phyloP scores from a whole-genome alignment of 345 rosid genomes.

The Cardamine occulta region DNA sequence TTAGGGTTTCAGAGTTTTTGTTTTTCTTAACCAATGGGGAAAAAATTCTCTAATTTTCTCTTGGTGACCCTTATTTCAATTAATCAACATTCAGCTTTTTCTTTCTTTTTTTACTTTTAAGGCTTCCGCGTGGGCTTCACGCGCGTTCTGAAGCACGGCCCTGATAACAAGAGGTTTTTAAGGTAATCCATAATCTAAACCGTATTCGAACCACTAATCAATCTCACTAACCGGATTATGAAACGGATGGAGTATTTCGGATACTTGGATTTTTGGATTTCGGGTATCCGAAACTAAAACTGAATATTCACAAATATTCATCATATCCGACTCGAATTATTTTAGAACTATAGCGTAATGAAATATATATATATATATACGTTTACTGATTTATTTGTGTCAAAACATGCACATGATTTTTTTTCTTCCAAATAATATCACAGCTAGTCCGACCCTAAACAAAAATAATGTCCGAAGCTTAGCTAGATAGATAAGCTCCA shows the following conservation, averaged over 20 bases:
- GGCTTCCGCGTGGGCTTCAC: constrained; percentile 24
- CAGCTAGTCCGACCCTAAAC: no score
- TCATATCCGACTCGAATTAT: no score
- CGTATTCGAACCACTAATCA: constrained; percentile 9
- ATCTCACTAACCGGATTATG: background rate
- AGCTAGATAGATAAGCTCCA: no score
- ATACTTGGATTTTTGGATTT: background rate
- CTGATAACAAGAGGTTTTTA: background rate
- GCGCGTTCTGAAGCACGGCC: constrained; percentile 3
- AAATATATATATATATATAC: no score
- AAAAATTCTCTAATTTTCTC: background rate
- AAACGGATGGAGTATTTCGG: background rate
- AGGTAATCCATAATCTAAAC: background rate
- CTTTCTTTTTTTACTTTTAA: background rate
- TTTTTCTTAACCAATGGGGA: constrained; percentile 28
- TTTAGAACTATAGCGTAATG: no score
- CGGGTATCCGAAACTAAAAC: background rate
- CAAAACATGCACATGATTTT: no score
- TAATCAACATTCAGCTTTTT: background rate
- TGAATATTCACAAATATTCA: background rate
- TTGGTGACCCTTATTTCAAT: background rate
- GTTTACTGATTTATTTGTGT: no score
- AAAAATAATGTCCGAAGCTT: background rate
- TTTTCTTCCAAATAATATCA: no score
- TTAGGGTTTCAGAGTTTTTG: constrained; percentile 43